A percentile compares a stretch with the other conserved stretches of the same genome.
phyloP scores from a whole-genome alignment of 1,139 yeast species.

The Komagataea norvegica region DNA sequence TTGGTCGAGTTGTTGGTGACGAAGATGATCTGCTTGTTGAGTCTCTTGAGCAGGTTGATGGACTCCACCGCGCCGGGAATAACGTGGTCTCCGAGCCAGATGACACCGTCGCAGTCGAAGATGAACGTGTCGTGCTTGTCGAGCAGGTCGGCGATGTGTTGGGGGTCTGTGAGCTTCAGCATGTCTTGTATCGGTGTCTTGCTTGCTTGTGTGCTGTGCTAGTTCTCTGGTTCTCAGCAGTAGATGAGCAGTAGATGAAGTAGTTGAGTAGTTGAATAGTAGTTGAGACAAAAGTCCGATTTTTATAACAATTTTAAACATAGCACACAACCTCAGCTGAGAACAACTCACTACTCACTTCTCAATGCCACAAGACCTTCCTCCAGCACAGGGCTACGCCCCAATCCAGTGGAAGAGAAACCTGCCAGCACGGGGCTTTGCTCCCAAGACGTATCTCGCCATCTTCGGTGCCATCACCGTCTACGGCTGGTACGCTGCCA shows the following conservation, averaged over 20 bases:
- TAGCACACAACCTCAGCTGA: constrained; percentile 1
- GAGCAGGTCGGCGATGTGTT: constrained; percentile 50
- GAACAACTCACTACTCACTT: too few species aligned
- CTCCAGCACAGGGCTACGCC: constrained; percentile 84
- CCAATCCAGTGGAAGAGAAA: constrained; percentile 89
- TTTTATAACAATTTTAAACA: too few species aligned
- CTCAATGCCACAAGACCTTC: constrained; percentile 64
- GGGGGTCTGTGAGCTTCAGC: constrained; percentile 44
- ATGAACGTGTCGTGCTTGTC: constrained; percentile 71
- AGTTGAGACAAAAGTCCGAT: too few species aligned
- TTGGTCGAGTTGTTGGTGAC: constrained; percentile 96
- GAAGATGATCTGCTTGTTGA: constrained; percentile 67
- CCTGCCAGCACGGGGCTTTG: constrained; percentile 78
- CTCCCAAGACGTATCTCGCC: constrained; percentile 68
- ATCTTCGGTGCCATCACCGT: constrained; percentile 59
- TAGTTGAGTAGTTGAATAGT: too few species aligned
- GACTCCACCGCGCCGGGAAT: constrained; percentile 74
- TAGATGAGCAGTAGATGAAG: too few species aligned
- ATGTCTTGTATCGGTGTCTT: too few species aligned
- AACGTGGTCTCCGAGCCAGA: constrained; percentile 77
- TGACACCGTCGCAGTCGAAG: constrained; percentile 93
- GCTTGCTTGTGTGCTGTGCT: too few species aligned
- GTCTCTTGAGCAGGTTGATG: constrained; percentile 45
- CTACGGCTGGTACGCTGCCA: constrained; percentile 67
- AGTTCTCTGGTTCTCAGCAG: too few species aligned